Evolutionary conservation across 805 yeast genomes (phyloP).

Genomic region (Lipomyces starkeyi): DNA sequence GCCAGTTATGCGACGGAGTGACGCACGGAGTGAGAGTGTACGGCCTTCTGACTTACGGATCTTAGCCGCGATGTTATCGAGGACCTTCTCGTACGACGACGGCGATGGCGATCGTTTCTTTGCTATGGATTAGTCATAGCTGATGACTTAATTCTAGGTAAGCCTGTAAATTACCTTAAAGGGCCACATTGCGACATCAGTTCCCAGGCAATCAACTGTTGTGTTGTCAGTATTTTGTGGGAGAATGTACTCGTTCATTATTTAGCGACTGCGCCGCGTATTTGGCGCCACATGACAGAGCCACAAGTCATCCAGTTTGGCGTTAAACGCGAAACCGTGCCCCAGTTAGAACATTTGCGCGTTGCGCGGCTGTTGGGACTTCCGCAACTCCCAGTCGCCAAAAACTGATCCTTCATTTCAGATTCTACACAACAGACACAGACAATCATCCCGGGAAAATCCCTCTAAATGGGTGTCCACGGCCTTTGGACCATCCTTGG

Average conservation of each 20-base stretch:
- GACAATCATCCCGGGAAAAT: neutral
- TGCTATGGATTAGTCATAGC: neutral
- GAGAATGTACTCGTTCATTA: neutral
- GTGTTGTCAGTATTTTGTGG: neutral
- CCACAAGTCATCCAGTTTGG: neutral
- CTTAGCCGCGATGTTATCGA: slow-evolving; percentile 43
- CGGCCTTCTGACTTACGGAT: slow-evolving; percentile 40
- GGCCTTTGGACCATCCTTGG: slow-evolving; percentile 92
- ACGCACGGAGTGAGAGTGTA: slow-evolving; percentile 19
- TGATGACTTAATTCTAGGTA: neutral
- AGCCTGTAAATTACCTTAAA: slow-evolving; percentile 16
- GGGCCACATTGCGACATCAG: slow-evolving; percentile 19
- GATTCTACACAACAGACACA: neutral
- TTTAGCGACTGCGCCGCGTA: neutral
- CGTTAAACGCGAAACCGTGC: neutral
- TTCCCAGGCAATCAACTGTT: neutral
- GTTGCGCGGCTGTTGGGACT: neutral
- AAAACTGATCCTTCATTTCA: neutral
- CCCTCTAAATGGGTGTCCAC: slow-evolving; percentile 83
- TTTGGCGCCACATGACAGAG: neutral
- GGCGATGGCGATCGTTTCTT: slow-evolving; percentile 31
- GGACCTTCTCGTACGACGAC: slow-evolving; percentile 46
- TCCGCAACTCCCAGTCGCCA: neutral
- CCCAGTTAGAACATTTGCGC: neutral
- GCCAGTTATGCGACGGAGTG: slow-evolving; percentile 43